Evolutionary conservation across 2,329 filamentous ascomycete genomes (phyloP), one percentile per base, ranked within the genome.

Genomic region (Phyllachora maydis): DNA sequence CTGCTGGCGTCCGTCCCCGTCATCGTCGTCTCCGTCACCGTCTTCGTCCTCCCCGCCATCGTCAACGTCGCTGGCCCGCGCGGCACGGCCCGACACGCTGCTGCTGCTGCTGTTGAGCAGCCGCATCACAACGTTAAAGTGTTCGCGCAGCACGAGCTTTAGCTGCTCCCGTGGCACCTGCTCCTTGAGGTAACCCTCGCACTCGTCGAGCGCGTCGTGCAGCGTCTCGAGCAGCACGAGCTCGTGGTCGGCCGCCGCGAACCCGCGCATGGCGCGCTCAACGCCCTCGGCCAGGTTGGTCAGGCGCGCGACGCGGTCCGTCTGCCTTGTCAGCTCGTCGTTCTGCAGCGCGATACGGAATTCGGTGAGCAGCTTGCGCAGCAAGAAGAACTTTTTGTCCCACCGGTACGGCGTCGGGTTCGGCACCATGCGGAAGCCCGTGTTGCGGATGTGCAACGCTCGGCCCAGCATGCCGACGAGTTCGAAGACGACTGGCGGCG

Each of bases 381-480:
- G 33, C 18, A 47, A 52, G 17, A 63, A 50, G 2, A 51, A 51
- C 21, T 50, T 47, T 28, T 49, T 59, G 27, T 64, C 52, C 61
- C 60, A 67, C n/a, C 40, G 42, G 25, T 59, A 56, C 2, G 50
- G 45, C 0, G 62, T 67, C 0, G 63, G 63, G 29, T 68, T 68
- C 0, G 63, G 63, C 2, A 68, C 45, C 37, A 56, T 54, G 2
- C 58, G 58, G 30, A 59, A 67, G 27, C 45, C 49, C 23, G 47
- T 62, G 21, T 54, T 40, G 5, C 45, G 43, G 12, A 64, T 54
- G 24, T 63, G 56, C 12, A 65, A 44, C 0, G 50, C 52, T 14
- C 50, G 48, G 21, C 52, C 50, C 1, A 67, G 40, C 62, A 68
- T 67, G n/a, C 60, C 63, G 3, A 65, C 37, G 1, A 68, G 48